Base-by-base conservation (phyloP, 2,329 filamentous ascomycete genomes). In the Arthrinium phaeospermum region DNA sequence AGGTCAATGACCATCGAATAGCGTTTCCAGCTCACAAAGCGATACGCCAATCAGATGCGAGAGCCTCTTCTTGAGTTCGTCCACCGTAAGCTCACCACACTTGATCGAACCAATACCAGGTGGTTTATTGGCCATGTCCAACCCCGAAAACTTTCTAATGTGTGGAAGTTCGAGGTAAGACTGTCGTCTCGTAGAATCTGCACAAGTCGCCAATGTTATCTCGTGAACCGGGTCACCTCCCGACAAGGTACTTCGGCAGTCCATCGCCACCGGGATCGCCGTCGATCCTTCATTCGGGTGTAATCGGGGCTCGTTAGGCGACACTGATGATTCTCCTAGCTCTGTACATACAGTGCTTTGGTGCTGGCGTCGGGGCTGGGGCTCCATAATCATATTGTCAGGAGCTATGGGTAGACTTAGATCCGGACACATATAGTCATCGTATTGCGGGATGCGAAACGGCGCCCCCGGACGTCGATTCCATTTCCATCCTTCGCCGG, bases 401-500 rank as follows among this genome's bases (percentile, higher is more conserved):
- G 75, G 73, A 14, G 78, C 77, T 22, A 73, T 70, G 24, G 77
- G 78, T 19, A 80, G 73, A 69, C 78, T 76, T 4, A 78, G 57
- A 22, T 79, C 77, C 8, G 76, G 78, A 71, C 76, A 78, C 13
- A 80, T 27, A 61, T 72, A 74, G 44, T 76, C 78, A 71, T 79
- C 78, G 67, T 78, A 80, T 69, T 80, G 78, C 34, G 76, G 76
- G 49, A 80, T 79, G 67, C 79, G 79, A 71, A 80, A 81, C 22
- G 70, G 73, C 6, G 79, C 78, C 3, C 78, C 78, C 1, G 75
- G 70, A 5, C 75, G 72, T 44, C 76, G 75, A 69, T 79, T 78
- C 79, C 79, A 80, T 49, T 70, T 69, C 74, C 76, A 79, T 19
- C 75, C 77, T 5, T 76, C 75, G 13, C 74, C 74, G 6, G 68